These are phyloP conservation scores for Saccharomycopsis hybrid DNA, from an alignment of 1,139 yeast species.

Conservation along the genomic window DNA sequence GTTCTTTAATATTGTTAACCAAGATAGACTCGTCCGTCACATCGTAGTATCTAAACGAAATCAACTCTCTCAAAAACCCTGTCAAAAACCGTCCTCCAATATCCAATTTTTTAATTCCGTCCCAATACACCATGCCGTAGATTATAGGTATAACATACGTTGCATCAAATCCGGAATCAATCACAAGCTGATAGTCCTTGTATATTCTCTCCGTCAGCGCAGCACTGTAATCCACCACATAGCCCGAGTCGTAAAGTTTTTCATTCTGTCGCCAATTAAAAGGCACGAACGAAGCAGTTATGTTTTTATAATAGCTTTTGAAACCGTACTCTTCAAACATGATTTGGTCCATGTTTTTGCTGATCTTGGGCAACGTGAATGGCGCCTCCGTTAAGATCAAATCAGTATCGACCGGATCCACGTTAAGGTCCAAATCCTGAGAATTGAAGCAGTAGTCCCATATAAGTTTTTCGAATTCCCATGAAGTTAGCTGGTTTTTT, in stretches of 20 bases:
- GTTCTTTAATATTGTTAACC: conserved; percentile 80
- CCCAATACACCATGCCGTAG: conserved; percentile 71
- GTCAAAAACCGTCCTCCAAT: conserved; percentile 84
- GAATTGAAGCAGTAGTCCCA: conserved; percentile 76
- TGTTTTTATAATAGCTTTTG: conserved; percentile 39
- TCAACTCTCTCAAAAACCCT: conserved; percentile 74
- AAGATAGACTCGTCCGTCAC: conserved; percentile 86
- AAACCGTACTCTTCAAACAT: conserved; percentile 93
- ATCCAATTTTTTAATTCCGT: conserved; percentile 59
- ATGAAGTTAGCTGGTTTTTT: conserved; percentile 79
- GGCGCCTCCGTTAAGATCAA: conserved; percentile 57
- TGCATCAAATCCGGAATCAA: conserved; percentile 84
- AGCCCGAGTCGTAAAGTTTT: conserved; percentile 20
- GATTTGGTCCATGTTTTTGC: conserved; percentile 84
- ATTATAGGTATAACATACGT: conserved; percentile 86
- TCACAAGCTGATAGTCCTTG: conserved; percentile 66
- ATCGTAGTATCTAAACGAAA: conserved; percentile 89
- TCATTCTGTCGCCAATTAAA: conserved; percentile 40
- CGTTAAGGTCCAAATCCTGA: conserved; percentile 27
- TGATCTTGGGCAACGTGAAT: conserved; percentile 73
- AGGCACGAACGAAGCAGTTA: conserved; percentile 66
- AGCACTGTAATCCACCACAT: background rate
- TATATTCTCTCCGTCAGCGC: conserved; percentile 23
- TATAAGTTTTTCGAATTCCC: conserved; percentile 88
- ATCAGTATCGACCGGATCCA: conserved; percentile 31